Base-by-base conservation (phyloP, 139 green algal species). In the Tetradesmus obliquus region DNA sequence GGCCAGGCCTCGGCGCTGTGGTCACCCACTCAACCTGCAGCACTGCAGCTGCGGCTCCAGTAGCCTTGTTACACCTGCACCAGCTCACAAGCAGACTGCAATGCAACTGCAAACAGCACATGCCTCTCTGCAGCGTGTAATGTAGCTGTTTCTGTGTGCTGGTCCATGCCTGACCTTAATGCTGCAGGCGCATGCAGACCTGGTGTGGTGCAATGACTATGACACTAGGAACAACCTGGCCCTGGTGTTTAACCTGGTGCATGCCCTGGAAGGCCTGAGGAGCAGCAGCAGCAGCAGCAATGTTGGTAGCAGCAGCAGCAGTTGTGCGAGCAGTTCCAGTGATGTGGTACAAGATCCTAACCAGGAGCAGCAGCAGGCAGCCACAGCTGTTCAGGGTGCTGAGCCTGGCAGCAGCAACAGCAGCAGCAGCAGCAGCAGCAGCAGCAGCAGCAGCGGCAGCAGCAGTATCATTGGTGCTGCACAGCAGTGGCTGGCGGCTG, bases 131-230 rank as follows among this genome's bases (percentile, higher is more conserved):
- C 72, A 81, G 72, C n/a, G 12, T 55, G 79, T 84, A 22, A 20
- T 60, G 6, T 4, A 45, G 81, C 81, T 86, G 54, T 20, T 51
- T 19, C 72, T 66, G 53, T 60, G 32, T 66, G 54, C 81, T 66
- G 15, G 13, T 15, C 20, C 51, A 17, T 72, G 71, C 9, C 72
- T 53, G 76, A 3, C 22, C 22, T 72, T 5, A 55, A 55, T 57
- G 54, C 2, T 55, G 74, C 95, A 97, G 93, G 94, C 94, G 1
- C 92, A 87, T 45, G 96, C 94, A 4, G 92, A 97, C n/a, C 85
- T 93, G 24, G 96, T 97, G 20, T 97, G 96, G 96, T 90, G 89
- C 85, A 97, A 97, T 83, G 96, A 97, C 86, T 82, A 88, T 55
- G 91, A 93, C 92, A n/a, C 91, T 2, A 79, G 83, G 17, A 93